A percentile compares a stretch with the other conserved stretches of the same genome.
Evolutionary conservation across 2,329 filamentous ascomycete species (phyloP).

Genomic region (Sporothrix variecibatus): DNA sequence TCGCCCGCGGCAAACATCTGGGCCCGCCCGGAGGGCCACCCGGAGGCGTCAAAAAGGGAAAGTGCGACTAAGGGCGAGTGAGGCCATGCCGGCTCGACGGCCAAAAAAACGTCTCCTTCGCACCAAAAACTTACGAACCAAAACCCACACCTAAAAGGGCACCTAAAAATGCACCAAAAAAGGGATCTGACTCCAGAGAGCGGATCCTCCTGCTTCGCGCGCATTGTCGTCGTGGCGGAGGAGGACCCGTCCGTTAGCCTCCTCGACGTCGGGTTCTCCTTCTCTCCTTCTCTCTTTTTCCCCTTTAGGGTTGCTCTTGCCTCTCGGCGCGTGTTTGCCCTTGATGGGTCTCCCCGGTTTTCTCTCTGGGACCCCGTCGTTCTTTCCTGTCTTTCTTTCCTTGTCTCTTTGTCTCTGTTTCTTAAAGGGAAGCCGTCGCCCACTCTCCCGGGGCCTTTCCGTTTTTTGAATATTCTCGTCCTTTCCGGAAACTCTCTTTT

Average conservation of each 20-base stretch:
- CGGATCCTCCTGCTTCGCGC: constrained; percentile 9
- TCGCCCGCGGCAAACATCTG: not conserved
- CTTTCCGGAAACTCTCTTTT: constrained; percentile 9
- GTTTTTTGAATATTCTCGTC: constrained; percentile 11
- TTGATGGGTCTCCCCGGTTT: not conserved
- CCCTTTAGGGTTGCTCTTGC: not conserved
- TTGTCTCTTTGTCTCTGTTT: not conserved
- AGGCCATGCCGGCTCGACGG: not conserved
- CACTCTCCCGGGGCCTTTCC: not conserved
- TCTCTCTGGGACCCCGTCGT: not conserved
- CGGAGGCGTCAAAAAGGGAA: not conserved
- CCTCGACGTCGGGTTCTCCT: not conserved
- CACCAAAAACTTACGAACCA: not conserved
- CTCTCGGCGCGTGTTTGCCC: not conserved
- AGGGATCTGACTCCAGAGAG: not conserved
- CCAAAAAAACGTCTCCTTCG: not conserved
- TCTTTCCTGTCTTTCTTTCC: not conserved
- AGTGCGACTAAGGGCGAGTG: constrained; percentile 1
- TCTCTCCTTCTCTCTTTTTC: not conserved
- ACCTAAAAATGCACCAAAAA: not conserved
- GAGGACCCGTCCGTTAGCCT: constrained; percentile 20
- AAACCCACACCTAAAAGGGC: not conserved
- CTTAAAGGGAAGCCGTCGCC: constrained; percentile 14
- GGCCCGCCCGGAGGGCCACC: not conserved
- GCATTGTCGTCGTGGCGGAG: constrained; percentile 8